Evolutionary conservation across 192 early-diverging fungal species (phyloP).

Genomic region (Entophlyctis luteolus): DNA sequence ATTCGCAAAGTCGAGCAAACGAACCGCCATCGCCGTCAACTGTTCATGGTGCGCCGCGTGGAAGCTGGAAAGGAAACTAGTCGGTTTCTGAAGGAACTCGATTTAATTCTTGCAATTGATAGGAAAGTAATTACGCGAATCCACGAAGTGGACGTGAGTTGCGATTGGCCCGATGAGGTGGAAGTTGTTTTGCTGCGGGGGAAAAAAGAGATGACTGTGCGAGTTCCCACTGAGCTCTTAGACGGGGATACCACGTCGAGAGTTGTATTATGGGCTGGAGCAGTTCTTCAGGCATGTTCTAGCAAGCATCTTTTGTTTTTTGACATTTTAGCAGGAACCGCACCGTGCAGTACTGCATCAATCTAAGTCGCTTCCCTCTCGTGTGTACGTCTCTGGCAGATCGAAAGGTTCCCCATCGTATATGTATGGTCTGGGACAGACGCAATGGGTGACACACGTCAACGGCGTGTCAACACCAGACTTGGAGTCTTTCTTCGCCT

Average conservation of each 20-base stretch:
- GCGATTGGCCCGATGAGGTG: conserved; percentile 28
- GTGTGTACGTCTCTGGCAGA: conserved; percentile 42
- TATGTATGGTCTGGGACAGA: conserved; percentile 43
- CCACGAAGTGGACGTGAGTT: conserved; percentile 33
- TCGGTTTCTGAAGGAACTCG: conserved; percentile 45
- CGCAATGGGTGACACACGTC: conserved; percentile 45
- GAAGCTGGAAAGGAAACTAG: conserved; percentile 39
- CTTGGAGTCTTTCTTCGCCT: conserved; percentile 71
- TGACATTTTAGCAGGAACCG: conserved; percentile 34
- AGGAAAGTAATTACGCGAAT: conserved; percentile 35
- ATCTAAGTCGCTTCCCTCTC: conserved; percentile 34
- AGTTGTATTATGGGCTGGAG: conserved; percentile 82
- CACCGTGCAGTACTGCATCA: conserved; percentile 49
- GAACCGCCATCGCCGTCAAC: conserved; percentile 34
- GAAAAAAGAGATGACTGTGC: conserved; percentile 61
- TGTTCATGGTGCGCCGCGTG: conserved; percentile 45
- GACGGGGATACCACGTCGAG: conserved; percentile 48
- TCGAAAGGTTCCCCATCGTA: conserved; percentile 46
- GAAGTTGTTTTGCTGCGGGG: conserved; percentile 60
- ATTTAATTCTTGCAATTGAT: conserved; percentile 43
- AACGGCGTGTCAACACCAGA: conserved; percentile 59
- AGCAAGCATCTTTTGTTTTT: neutral
- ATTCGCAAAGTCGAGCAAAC: conserved; percentile 41
- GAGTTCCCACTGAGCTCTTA: conserved; percentile 58
- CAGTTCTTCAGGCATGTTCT: conserved; percentile 58